Conservation (phyloP, 768 basidiomycete genomes). For the Stropharia rugosoannulata region DNA sequence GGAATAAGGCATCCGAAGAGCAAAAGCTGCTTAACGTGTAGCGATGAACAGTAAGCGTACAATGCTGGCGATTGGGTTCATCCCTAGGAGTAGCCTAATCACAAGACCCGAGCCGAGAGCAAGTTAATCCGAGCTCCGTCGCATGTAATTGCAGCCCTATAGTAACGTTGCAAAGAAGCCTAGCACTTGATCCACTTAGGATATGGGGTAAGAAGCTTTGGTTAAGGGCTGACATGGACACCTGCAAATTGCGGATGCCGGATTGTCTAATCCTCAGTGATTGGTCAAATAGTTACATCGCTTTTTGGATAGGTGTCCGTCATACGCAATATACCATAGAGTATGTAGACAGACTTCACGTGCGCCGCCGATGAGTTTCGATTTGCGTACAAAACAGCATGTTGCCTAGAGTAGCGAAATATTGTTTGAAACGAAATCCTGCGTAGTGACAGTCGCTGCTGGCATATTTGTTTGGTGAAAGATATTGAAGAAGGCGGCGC, state of each 20-base stretch:
- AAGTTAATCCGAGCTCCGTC: constrained; percentile 10
- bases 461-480: too few relatives aligned
- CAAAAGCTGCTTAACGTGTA: background rate
- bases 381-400: too few relatives aligned
- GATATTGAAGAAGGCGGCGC: too few relatives aligned
- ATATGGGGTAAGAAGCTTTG: constrained; percentile 18
- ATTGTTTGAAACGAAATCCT: too few relatives aligned
- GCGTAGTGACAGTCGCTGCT: too few relatives aligned
- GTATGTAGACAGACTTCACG: too few relatives aligned
- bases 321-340: too few relatives aligned
- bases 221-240: constrained; percentile 3
- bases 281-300: too few relatives aligned
- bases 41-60: background rate
- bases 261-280: background rate
- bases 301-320: too few relatives aligned
- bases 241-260: background rate
- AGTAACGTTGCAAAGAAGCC: constrained; percentile 3
- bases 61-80: constrained; percentile 2
- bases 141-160: background rate
- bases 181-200: background rate
- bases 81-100: background rate
- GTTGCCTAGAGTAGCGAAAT: too few relatives aligned
- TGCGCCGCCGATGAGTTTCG: too few relatives aligned
- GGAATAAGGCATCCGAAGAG: background rate
- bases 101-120: constrained; percentile 7